Conservation (phyloP, 768 basidiomycete genomes). For the Serendipita sp. region DNA sequence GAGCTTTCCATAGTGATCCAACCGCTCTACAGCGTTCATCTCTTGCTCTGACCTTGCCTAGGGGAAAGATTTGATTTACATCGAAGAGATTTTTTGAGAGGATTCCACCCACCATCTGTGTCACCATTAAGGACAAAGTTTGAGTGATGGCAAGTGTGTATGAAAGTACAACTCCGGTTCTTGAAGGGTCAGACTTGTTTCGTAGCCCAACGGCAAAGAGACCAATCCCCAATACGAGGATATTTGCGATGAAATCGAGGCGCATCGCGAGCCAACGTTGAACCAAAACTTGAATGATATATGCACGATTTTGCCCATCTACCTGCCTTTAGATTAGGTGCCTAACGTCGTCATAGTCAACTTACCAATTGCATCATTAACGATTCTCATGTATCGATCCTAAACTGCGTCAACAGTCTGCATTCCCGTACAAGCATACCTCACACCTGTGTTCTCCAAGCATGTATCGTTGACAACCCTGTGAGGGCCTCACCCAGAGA, state of each 20-base stretch:
- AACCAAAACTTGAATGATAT: slow-evolving; percentile 15
- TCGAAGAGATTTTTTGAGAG: neutral
- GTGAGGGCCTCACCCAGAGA: slow-evolving; percentile 39
- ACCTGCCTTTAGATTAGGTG: no score
- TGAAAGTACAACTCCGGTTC: slow-evolving; percentile 44
- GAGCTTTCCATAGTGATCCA: slow-evolving; percentile 56
- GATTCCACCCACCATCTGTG: slow-evolving; percentile 7
- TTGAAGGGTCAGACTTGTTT: slow-evolving; percentile 37
- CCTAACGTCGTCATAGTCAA: no score
- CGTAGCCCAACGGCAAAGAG: slow-evolving; percentile 53
- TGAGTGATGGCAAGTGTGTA: slow-evolving; percentile 26
- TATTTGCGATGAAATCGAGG: slow-evolving; percentile 49
- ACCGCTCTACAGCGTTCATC: slow-evolving; percentile 58
- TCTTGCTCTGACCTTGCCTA: slow-evolving; percentile 34
- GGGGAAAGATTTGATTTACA: no score
- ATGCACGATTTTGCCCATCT: slow-evolving; percentile 46
- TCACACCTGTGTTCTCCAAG: slow-evolving; percentile 38
- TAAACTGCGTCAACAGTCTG: slow-evolving; percentile 15
- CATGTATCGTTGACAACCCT: slow-evolving; percentile 46
- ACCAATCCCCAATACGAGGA: slow-evolving; percentile 53
- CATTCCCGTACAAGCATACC: neutral
- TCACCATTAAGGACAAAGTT: neutral
- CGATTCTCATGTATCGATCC: slow-evolving; percentile 33
- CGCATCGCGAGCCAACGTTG: slow-evolving; percentile 40
- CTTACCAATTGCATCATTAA: slow-evolving; percentile 30